Percentiles rank a stretch among this genome's conserved stretches.
These are phyloP conservation scores for Tulasnella sp. DNA, from an alignment of 768 basidiomycete genomes.

Conservation along the genomic window DNA sequence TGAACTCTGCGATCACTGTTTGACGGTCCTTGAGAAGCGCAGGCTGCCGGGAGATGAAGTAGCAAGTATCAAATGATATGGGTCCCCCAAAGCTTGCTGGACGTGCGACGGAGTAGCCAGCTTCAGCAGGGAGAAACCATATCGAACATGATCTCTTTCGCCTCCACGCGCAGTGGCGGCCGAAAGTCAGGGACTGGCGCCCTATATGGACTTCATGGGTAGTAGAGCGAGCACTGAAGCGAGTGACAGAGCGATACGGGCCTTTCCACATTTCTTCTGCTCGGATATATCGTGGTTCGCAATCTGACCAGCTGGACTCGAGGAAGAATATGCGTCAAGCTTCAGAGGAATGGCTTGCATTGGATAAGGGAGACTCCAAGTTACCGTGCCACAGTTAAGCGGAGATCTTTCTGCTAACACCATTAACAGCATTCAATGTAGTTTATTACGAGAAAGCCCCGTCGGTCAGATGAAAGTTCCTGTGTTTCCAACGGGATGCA, in stretches of 20 bases:
- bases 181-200: constrained; percentile 47
- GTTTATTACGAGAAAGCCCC: no score
- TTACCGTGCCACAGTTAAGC: constrained; percentile 43
- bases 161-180: constrained; percentile 44
- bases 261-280: constrained; percentile 40
- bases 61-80: neutral
- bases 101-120: neutral
- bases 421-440: constrained; percentile 8
- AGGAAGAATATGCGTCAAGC: constrained; percentile 25
- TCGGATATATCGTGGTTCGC: constrained; percentile 36
- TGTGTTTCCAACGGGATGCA: no score
- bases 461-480: no score
- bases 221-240: no score
- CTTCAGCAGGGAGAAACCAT: neutral
- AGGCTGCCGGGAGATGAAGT: constrained; percentile 30
- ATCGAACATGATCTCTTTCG: neutral
- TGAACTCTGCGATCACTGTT: constrained; percentile 41
- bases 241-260: constrained; percentile 26
- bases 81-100: neutral
- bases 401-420: neutral
- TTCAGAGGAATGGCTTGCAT: neutral
- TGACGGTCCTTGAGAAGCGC: constrained; percentile 42
- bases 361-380: constrained; percentile 9
- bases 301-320: constrained; percentile 27
- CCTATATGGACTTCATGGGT: constrained; percentile 30